Conservation (phyloP, 1,284 basidiomycete genomes). For the Rhodotorula glutinis region DNA sequence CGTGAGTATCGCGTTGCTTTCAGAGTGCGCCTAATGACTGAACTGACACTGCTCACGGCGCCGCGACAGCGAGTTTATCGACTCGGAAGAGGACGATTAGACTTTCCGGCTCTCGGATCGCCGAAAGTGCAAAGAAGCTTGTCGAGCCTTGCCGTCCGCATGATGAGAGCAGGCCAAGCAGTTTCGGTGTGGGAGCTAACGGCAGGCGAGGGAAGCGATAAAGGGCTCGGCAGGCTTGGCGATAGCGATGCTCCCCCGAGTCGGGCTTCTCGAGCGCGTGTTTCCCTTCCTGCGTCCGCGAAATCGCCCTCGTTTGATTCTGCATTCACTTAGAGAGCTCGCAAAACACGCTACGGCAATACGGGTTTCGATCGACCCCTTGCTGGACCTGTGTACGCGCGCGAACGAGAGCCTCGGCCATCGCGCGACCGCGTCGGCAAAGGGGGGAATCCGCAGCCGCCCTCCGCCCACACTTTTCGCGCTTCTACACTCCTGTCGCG, state of each 20-base stretch:
- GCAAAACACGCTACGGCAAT: too few relatives aligned
- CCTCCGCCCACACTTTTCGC: too few relatives aligned
- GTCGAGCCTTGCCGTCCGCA: too few relatives aligned
- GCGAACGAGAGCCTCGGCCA: too few relatives aligned
- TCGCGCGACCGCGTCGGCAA: too few relatives aligned
- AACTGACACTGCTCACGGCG: background rate
- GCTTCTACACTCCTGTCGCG: too few relatives aligned
- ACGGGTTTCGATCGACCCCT: too few relatives aligned
- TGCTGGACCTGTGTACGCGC: too few relatives aligned
- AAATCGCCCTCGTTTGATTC: too few relatives aligned
- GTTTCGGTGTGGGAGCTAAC: too few relatives aligned
- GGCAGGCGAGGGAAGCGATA: background rate
- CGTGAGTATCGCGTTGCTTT: slow-evolving; percentile 14
- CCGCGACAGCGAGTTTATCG: slow-evolving; percentile 25
- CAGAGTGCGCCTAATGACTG: background rate
- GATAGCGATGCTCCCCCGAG: background rate
- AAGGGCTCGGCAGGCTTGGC: background rate
- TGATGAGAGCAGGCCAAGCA: background rate
- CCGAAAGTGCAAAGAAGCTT: background rate
- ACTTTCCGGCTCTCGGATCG: background rate
- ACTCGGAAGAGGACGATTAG: slow-evolving; percentile 23
- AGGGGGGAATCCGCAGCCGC: too few relatives aligned
- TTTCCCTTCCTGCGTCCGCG: background rate
- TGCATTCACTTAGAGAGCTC: too few relatives aligned
- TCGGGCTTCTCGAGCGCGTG: background rate